These are phyloP conservation scores for Mucor racemosus DNA, from an alignment of 371 early-diverging fungal genomes.

Conservation along the genomic window DNA sequence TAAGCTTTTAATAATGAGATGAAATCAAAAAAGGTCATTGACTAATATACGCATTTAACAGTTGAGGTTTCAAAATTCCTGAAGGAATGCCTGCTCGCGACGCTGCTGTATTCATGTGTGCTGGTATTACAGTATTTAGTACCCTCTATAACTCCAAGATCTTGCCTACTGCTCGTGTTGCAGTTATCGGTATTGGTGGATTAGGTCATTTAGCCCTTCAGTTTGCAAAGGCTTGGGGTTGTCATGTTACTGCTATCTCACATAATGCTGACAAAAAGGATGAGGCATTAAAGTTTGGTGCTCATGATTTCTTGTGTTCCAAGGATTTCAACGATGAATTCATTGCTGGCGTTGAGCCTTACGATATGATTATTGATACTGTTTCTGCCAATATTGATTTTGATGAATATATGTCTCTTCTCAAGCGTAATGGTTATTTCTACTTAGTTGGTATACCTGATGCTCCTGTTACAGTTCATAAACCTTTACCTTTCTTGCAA, in stretches of 20 bases:
- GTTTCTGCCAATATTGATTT: slow-evolving; percentile 48
- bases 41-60: neutral
- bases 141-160: slow-evolving; percentile 54
- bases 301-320: slow-evolving; percentile 55
- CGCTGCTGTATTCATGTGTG: slow-evolving; percentile 70
- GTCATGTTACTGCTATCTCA: slow-evolving; percentile 50
- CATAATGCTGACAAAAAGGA: slow-evolving; percentile 55
- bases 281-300: slow-evolving; percentile 73
- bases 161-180: slow-evolving; percentile 58
- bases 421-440: slow-evolving; percentile 52
- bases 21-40: neutral
- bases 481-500: slow-evolving; percentile 31
- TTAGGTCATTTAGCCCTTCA: slow-evolving; percentile 72
- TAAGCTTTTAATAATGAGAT: slow-evolving; percentile 11
- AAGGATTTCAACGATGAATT: slow-evolving; percentile 41
- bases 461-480: slow-evolving; percentile 26
- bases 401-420: slow-evolving; percentile 43
- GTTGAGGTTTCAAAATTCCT: slow-evolving; percentile 46
- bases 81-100: slow-evolving; percentile 50
- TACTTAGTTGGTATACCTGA: slow-evolving; percentile 60
- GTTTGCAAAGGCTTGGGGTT: slow-evolving; percentile 68
- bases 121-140: slow-evolving; percentile 66
- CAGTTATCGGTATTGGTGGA: slow-evolving; percentile 75
- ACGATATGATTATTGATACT: slow-evolving; percentile 58
- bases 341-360: slow-evolving; percentile 34